phyloP scores from a whole-genome alignment of 1,284 basidiomycete genomes.

The Salmacisia buchloeana region DNA sequence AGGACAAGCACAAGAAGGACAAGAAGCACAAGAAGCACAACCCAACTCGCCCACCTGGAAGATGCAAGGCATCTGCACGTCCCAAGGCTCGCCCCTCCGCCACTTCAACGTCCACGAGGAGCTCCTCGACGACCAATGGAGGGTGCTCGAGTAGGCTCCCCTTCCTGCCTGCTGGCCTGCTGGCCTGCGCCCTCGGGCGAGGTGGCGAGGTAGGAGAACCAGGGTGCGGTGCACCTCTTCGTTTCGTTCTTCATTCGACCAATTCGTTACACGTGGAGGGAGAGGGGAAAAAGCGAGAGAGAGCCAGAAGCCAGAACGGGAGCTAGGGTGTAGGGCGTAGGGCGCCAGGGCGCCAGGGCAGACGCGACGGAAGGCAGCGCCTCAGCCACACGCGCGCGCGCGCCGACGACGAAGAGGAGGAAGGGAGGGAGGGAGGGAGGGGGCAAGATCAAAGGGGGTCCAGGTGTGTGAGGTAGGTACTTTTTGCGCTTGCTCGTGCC shows the following conservation, averaged over 20 bases:
- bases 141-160: not conserved
- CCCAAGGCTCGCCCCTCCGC: conserved; percentile 52
- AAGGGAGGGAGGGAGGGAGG: conserved; percentile 5
- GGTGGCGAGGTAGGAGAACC: too few relatives aligned
- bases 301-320: too few relatives aligned
- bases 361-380: too few relatives aligned
- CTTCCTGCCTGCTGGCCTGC: too few relatives aligned
- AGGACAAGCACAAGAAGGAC: not conserved
- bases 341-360: too few relatives aligned
- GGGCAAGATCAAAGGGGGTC: not conserved
- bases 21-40: not conserved
- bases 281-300: too few relatives aligned
- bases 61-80: conserved; percentile 20
- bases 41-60: conserved; percentile 11
- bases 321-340: too few relatives aligned
- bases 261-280: too few relatives aligned
- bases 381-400: not conserved
- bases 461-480: not conserved
- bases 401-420: not conserved
- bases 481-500: not conserved
- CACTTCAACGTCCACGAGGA: conserved; percentile 81
- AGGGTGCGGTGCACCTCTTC: too few relatives aligned
- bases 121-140: conserved; percentile 55
- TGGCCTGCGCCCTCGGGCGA: too few relatives aligned
- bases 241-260: too few relatives aligned